Evolutionary conservation across 441 rosid genomes (phyloP).

Genomic region (Melastoma candidum): DNA sequence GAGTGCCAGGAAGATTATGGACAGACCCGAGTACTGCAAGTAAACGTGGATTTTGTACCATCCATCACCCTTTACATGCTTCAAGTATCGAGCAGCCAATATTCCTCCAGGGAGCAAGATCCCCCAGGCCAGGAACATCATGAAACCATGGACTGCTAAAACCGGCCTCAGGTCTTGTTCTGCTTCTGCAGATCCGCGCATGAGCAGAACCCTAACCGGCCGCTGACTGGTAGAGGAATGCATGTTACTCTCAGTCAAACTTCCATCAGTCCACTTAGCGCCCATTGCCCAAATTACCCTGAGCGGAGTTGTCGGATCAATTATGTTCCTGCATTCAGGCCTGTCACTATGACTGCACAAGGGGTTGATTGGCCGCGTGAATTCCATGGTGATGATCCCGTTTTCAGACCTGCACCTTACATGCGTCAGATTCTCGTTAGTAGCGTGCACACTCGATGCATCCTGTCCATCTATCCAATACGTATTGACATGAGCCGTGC

Average conservation of each 20-base stretch:
- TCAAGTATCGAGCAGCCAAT: conserved; percentile 79
- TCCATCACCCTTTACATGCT: conserved; percentile 91
- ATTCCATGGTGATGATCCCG: conserved; percentile 86
- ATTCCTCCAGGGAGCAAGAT: conserved; percentile 90
- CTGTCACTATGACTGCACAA: conserved; percentile 35
- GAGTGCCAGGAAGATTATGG: conserved; percentile 75
- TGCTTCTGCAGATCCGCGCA: conserved; percentile 87
- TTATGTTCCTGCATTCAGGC: conserved; percentile 68
- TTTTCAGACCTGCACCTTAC: conserved; percentile 86
- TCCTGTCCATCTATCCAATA: conserved; percentile 89
- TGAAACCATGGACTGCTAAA: conserved; percentile 92
- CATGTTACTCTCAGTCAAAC: conserved; percentile 75
- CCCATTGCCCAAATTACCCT: conserved; percentile 98
- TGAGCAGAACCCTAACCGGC: conserved; percentile 67
- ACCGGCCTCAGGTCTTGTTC: conserved; percentile 91
- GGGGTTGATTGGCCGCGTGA: conserved; percentile 65
- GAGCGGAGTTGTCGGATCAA: conserved; percentile 86
- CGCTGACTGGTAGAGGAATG: conserved; percentile 84
- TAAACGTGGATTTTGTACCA: conserved; percentile 93
- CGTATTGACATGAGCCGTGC: conserved; percentile 64
- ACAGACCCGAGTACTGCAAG: conserved; percentile 83
- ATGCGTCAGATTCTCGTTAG: conserved; percentile 68
- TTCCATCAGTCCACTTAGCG: conserved; percentile 62
- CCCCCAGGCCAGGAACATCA: conserved; percentile 99
- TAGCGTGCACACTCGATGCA: conserved; percentile 59